Conservation (phyloP, 306 rosid genomes). For the Vigna radiata region DNA sequence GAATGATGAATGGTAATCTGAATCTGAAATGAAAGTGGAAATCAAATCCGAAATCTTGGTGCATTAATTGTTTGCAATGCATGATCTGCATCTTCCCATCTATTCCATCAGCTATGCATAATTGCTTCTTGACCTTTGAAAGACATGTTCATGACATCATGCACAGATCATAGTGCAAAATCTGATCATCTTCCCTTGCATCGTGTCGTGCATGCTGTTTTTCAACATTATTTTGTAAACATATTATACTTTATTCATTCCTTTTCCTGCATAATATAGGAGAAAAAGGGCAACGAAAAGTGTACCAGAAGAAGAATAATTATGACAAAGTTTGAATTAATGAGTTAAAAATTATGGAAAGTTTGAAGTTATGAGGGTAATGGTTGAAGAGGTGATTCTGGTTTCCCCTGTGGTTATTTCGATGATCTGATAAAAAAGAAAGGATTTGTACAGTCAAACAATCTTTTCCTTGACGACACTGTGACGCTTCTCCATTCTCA, state of each 20-base stretch:
- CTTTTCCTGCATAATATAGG: no score
- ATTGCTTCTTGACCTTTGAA: conserved; percentile 41
- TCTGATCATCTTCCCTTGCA: neutral
- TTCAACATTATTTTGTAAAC: neutral
- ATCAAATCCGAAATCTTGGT: conserved; percentile 15
- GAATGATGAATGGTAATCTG: neutral
- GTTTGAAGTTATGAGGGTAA: neutral
- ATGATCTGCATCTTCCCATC: neutral
- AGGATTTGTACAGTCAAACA: conserved; percentile 55
- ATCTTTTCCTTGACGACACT: conserved; percentile 69
- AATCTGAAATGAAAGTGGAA: neutral
- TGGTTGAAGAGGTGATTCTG: neutral
- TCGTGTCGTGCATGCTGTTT: neutral
- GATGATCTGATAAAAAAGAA: neutral
- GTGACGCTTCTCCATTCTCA: conserved; percentile 47
- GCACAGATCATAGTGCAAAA: conserved; percentile 22
- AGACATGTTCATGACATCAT: conserved; percentile 23
- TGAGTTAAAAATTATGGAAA: neutral
- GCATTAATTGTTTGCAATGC: conserved; percentile 31
- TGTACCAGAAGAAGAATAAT: neutral
- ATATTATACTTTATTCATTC: neutral
- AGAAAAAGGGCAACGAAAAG: neutral
- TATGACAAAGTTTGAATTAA: neutral
- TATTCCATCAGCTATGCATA: conserved; percentile 40
- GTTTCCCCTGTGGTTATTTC: conserved; percentile 40